Conservation (phyloP, 129 eudicot genomes). For the Scalesia atractyloides region DNA sequence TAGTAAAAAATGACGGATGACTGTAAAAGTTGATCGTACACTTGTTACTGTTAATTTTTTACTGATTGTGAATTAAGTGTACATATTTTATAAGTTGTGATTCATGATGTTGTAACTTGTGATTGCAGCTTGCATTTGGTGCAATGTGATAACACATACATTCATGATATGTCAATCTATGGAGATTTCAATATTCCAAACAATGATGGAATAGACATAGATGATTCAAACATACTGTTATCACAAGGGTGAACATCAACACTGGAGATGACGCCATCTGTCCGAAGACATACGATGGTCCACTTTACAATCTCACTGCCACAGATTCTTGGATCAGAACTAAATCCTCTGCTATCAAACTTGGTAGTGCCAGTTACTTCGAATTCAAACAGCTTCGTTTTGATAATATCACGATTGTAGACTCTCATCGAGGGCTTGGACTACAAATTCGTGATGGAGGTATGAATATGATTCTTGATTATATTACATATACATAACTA, state of each 20-base stretch:
- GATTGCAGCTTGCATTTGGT: slow-evolving; percentile 89
- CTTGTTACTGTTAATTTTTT: slow-evolving; percentile 1
- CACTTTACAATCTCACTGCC: slow-evolving; percentile 81
- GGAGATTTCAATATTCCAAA: slow-evolving; percentile 97
- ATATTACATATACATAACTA: background rate
- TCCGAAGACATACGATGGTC: slow-evolving; percentile 81
- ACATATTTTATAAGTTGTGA: background rate
- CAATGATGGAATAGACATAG: slow-evolving; percentile 95
- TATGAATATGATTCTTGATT: slow-evolving; percentile 23
- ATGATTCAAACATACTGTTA: slow-evolving; percentile 86
- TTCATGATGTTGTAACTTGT: background rate
- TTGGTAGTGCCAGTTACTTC: slow-evolving; percentile 88
- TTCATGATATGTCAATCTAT: slow-evolving; percentile 74
- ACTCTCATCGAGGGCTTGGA: slow-evolving; percentile 95
- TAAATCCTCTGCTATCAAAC: slow-evolving; percentile 92
- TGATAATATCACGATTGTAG: slow-evolving; percentile 68
- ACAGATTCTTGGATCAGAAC: slow-evolving; percentile 88
- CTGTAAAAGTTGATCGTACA: background rate
- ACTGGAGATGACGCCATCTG: slow-evolving; percentile 99
- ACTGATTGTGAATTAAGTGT: background rate
- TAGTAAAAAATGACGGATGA: slow-evolving; percentile 6
- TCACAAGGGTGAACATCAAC: slow-evolving; percentile 80
- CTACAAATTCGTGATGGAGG: slow-evolving; percentile 98
- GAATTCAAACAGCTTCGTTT: slow-evolving; percentile 62
- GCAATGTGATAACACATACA: slow-evolving; percentile 63